Conservation (phyloP, 1,284 basidiomycete genomes). For the Cutaneotrichosporon daszewskae region DNA sequence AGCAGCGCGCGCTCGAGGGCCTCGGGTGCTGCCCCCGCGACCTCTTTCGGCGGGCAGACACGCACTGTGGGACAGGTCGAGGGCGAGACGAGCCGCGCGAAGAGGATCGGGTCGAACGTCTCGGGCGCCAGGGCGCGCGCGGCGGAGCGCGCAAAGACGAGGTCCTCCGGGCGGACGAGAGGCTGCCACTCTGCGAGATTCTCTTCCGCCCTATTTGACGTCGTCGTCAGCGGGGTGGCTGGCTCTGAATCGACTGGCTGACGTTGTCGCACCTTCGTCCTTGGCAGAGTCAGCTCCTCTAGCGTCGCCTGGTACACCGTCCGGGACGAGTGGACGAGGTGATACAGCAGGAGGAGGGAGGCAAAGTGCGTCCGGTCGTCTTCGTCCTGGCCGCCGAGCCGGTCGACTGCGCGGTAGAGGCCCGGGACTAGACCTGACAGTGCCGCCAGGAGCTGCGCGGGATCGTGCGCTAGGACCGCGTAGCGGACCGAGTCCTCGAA, state of each 20-base stretch:
- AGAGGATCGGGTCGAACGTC: slow-evolving; percentile 28
- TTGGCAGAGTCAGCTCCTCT: slow-evolving; percentile 5
- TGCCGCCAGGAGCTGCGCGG: slow-evolving; percentile 35
- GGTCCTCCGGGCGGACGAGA: background rate
- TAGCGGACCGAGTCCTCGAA: slow-evolving; percentile 41
- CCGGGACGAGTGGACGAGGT: slow-evolving; percentile 24
- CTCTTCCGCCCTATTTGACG: no score
- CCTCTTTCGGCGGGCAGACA: no score
- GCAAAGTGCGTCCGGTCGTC: slow-evolving; percentile 26
- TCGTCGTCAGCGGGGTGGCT: no score
- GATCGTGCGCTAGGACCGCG: slow-evolving; percentile 36
- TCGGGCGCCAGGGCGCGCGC: slow-evolving; percentile 20
- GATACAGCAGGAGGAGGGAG: slow-evolving; percentile 31
- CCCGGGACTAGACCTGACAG: slow-evolving; percentile 40
- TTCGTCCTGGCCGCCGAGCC: background rate
- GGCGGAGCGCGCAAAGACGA: slow-evolving; percentile 10
- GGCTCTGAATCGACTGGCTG: no score
- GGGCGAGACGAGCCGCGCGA: slow-evolving; percentile 13
- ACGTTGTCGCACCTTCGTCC: no score
- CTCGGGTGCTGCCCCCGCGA: background rate
- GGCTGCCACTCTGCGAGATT: no score
- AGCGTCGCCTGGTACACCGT: slow-evolving; percentile 3
- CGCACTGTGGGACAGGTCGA: background rate
- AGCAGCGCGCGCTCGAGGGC: slow-evolving; percentile 27
- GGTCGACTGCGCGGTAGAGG: slow-evolving; percentile 28